Evolutionary conservation across 1,139 yeast genomes (phyloP).

Genomic region (Wickerhamomyces sp.): DNA sequence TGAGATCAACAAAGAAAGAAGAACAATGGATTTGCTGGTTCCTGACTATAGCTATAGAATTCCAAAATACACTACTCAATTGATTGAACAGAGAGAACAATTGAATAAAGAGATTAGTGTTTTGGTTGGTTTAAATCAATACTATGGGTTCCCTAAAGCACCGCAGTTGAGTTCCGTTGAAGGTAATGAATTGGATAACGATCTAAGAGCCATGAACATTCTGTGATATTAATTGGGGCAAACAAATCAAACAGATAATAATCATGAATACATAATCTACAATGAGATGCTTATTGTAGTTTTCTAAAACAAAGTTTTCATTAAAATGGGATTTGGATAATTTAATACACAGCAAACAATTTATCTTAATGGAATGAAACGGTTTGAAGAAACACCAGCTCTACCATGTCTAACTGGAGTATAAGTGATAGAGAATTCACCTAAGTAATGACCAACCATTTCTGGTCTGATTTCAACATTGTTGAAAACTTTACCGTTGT

Average conservation of each 20-base stretch:
- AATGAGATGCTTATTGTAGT: neutral
- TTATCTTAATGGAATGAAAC: slow-evolving; percentile 69
- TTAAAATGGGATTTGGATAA: slow-evolving; percentile 13
- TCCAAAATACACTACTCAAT: slow-evolving; percentile 30
- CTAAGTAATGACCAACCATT: slow-evolving; percentile 99
- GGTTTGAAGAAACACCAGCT: slow-evolving; percentile 84
- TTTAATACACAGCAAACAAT: slow-evolving; percentile 16
- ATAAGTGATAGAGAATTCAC: slow-evolving; percentile 99
- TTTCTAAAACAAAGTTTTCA: slow-evolving; percentile 8
- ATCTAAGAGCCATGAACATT: slow-evolving; percentile 31
- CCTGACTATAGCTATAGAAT: slow-evolving; percentile 36
- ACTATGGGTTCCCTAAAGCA: slow-evolving; percentile 61
- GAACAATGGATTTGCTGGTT: slow-evolving; percentile 73
- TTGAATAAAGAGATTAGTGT: slow-evolving; percentile 50
- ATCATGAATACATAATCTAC: neutral
- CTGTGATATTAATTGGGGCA: neutral
- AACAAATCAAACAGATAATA: neutral
- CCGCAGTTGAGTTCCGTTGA: slow-evolving; percentile 48
- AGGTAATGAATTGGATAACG: slow-evolving; percentile 59
- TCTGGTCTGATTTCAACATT: slow-evolving; percentile 98
- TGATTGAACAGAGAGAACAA: slow-evolving; percentile 33
- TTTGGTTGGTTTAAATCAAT: slow-evolving; percentile 47
- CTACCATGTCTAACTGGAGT: slow-evolving; percentile 99
- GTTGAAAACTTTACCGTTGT: slow-evolving; percentile 99
- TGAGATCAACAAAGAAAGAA: slow-evolving; percentile 82